Evolutionary conservation across 2,329 filamentous ascomycete genomes (phyloP), one percentile per base, ranked within the genome.

Genomic region (Trichothecium roseum): DNA sequence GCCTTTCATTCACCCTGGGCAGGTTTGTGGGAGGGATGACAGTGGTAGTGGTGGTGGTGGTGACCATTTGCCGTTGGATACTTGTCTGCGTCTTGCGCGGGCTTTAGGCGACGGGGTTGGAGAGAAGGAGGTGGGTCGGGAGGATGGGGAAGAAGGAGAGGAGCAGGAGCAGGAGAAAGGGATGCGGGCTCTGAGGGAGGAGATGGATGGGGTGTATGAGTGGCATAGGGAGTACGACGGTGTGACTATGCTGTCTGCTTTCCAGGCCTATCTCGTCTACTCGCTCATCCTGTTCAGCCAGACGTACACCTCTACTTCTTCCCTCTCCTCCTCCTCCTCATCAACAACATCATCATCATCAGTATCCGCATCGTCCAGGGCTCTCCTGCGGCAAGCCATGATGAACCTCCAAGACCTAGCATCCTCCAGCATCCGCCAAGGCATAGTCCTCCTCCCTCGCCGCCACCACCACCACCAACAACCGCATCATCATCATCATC

Each of bases 211-310:
- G 4, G 28, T 69, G 3, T 57, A 55, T 40, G 51, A 50, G 22
- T 41, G 47, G 4, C 46, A 47, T 8, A 31, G 32, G 1, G 41
- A 36, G 0, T 52, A 47, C 20, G 50, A 57, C 30, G 48, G 55
- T 3, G 17, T 49, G 7, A 9, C 37, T 4, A 30, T 29, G 12
- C 37, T 38, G n/a, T 8, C 59, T 0, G 52, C 61, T 2, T 70
- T 72, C 28, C 71, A 75, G 41, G 64, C 69, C 0, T 72, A 70
- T 44, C 50, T 75, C 3, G 56, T 73, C n/a, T 72, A 72, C 40
- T 48, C 59, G 3, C 60, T 74, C 46, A 53, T 66, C 3, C 33
- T 68, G 3, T 71, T 68, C 43, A 42, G 42, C 0, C 43, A 47
- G 42, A 43, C n/a, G 32, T 24, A n/a, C n/a, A n/a, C n/a, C n/a